A percentile compares a stretch with the other conserved stretches of the same genome.
Conservation (phyloP, 1,284 basidiomycete genomes). For the Phellopilus nigrolimitatus region DNA sequence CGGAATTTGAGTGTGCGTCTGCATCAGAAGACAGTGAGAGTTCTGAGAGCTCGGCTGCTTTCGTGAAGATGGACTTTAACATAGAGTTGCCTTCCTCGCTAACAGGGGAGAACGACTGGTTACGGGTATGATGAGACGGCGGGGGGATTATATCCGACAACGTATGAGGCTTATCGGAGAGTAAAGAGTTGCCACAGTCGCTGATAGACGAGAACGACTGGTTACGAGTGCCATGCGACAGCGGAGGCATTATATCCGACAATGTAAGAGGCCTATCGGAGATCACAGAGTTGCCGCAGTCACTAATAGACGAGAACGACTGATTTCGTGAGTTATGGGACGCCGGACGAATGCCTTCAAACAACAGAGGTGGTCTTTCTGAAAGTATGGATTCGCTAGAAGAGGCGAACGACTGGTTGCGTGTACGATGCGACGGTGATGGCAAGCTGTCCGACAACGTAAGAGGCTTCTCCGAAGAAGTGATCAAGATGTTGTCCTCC, state of each 20-base stretch:
- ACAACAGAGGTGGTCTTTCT: too few species aligned
- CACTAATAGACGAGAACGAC: too few species aligned
- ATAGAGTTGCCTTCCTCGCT: constrained; percentile 50
- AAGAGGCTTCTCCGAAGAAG: constrained; percentile 32
- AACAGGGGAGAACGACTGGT: constrained; percentile 41
- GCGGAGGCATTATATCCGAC: constrained; percentile 68
- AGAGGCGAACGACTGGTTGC: constrained; percentile 42
- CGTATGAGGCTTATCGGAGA: constrained; percentile 24
- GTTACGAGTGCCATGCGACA: constrained; percentile 39
- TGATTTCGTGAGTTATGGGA: too few species aligned
- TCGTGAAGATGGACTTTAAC: constrained; percentile 54
- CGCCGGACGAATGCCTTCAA: too few species aligned
- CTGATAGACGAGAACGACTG: constrained; percentile 42
- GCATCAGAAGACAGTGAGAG: constrained; percentile 26
- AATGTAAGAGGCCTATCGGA: constrained; percentile 44
- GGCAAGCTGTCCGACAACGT: constrained; percentile 73
- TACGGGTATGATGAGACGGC: background rate
- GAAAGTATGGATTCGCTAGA: too few species aligned
- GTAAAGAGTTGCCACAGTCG: constrained; percentile 49
- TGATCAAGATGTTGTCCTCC: constrained; percentile 1
- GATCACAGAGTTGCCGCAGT: too few species aligned
- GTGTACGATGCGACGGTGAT: constrained; percentile 42
- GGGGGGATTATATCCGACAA: constrained; percentile 5
- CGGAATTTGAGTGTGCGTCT: constrained; percentile 42
- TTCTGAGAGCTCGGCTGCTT: constrained; percentile 36